Percentiles rank a stretch among this genome's conserved stretches.
phyloP scores from a whole-genome alignment of 2,329 filamentous ascomycete species.

The Leptosphaerulina australis region DNA sequence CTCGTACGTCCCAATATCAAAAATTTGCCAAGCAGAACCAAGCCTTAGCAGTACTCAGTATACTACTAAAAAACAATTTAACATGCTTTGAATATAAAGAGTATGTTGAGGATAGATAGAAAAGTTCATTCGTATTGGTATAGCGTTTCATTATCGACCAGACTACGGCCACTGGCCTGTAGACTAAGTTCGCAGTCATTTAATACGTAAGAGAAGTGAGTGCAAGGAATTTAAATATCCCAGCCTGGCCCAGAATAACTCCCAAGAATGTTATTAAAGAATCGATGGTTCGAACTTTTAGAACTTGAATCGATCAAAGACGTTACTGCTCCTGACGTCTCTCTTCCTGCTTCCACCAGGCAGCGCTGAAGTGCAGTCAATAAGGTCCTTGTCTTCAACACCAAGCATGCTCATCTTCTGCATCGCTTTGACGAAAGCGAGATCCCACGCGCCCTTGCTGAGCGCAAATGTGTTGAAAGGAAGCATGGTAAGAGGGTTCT shows the following conservation, averaged over 20 bases:
- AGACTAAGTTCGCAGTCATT: neutral
- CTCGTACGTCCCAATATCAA: too few species aligned
- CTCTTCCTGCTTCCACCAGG: conserved; percentile 41
- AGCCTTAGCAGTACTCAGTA: too few species aligned
- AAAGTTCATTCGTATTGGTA: neutral
- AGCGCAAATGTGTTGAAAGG: conserved; percentile 33
- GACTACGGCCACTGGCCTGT: neutral
- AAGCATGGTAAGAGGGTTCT: conserved; percentile 26
- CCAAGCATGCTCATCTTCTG: conserved; percentile 47
- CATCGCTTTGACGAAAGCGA: conserved; percentile 46
- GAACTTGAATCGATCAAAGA: conserved; percentile 34
- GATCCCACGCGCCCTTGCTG: conserved; percentile 39
- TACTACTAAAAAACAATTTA: too few species aligned
- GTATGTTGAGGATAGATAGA: too few species aligned
- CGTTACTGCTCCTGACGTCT: conserved; percentile 37
- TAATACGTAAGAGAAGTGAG: neutral
- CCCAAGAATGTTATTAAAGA: neutral
- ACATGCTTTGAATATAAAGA: too few species aligned
- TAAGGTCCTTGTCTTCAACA: conserved; percentile 27
- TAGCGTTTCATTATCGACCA: neutral
- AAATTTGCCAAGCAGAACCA: too few species aligned
- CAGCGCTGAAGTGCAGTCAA: conserved; percentile 45
- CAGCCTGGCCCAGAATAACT: neutral
- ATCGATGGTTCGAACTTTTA: neutral
- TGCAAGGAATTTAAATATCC: conserved; percentile 1